Base-by-base conservation (phyloP, 2,329 filamentous ascomycete genomes). In the Aspergillus sp. region DNA sequence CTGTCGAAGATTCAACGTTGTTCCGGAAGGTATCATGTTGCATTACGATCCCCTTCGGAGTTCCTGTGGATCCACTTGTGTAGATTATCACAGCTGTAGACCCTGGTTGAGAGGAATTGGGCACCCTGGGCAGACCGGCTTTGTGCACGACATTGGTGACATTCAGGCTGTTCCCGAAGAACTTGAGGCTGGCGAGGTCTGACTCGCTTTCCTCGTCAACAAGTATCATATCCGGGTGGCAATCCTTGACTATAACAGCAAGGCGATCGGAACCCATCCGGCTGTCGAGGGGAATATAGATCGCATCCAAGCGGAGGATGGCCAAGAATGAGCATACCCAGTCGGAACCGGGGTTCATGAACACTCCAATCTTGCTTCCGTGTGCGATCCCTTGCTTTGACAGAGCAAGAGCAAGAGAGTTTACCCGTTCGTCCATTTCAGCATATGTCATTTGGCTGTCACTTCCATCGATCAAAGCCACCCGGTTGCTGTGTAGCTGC, bases 21-120 rank as follows among this genome's bases (percentile, higher is more conserved):
- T 51, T 33, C 2, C 32, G 40, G 4, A 54, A 13, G 11, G 10
- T 22, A 5, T 26, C 20, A 43, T 71, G 63, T 6, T 36, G 58
- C 16, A 60, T 17, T 4, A 76, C 52, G n/a, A 78, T 68, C 8
- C 75, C 75, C 60, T 79, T 79, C 2, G 77, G 76, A 0, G 43
- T 61, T 4, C 63, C 62, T 3, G 64, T 66, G 3, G 60, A 55
- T 6, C 64, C 64, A 54, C 62, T 65, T 11, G 64, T 65, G 47
- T 59, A 77, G 4, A 77, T 52, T 3, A 76, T 60, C 1, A 36
- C 69, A 62, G 8, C 72, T 66, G 9, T 62, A 61, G 40, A 69
- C 60, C 47, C 67, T 7, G 41, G 26, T 7, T n/a, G n/a, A n/a
- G 49, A 8, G 11, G 5, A 2, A 22, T 50, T 50, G 9, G 32